Conservation (phyloP, 306 rosid species). For the Gleditsia sinensis region DNA sequence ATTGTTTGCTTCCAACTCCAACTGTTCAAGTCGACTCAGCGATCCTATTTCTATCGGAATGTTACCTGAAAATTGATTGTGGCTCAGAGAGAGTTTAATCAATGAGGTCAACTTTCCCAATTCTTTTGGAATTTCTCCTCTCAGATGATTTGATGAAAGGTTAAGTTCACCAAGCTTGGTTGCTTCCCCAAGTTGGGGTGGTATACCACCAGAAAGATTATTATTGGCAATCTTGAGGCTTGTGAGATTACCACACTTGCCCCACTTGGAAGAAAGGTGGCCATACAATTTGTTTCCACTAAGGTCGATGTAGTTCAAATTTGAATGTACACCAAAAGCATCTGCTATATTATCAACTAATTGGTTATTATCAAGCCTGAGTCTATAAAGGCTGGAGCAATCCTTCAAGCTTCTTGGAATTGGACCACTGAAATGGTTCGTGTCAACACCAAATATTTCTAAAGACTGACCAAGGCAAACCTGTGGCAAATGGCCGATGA, state of each 20-base stretch:
- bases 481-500: slow-evolving; percentile 22
- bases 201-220: slow-evolving; percentile 31
- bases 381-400: slow-evolving; percentile 8
- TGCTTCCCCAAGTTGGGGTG: slow-evolving; percentile 21
- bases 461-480: slow-evolving; percentile 21
- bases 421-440: neutral
- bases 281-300: slow-evolving; percentile 39
- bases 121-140: slow-evolving; percentile 38
- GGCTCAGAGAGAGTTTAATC: neutral
- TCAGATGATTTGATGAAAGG: slow-evolving; percentile 29
- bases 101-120: slow-evolving; percentile 9
- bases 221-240: neutral
- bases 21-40: neutral
- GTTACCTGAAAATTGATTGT: slow-evolving; percentile 9
- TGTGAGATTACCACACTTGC: neutral
- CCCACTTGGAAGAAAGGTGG: slow-evolving; percentile 28
- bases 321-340: slow-evolving; percentile 32
- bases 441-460: fast-evolving
- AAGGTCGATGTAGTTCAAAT: slow-evolving; percentile 7
- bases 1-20: slow-evolving; percentile 20
- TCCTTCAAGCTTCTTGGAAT: slow-evolving; percentile 30
- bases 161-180: slow-evolving; percentile 24
- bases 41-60: slow-evolving; percentile 13
- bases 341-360: slow-evolving; percentile 33
- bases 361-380: slow-evolving; percentile 36